These are phyloP conservation scores for Gypsophila paniculata DNA, from an alignment of 179 eudicot species.

Conservation along the genomic window DNA sequence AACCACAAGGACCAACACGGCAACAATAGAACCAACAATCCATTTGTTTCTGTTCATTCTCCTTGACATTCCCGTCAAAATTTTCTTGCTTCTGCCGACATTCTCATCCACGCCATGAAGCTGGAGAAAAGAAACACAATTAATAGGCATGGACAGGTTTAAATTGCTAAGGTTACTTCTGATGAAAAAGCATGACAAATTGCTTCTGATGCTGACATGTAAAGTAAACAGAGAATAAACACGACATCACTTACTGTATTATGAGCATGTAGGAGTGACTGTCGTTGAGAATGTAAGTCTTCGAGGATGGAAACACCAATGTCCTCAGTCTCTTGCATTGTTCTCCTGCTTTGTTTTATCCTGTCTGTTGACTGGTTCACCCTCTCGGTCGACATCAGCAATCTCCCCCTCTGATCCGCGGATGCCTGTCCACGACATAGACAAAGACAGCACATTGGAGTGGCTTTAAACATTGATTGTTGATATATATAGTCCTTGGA, in stretches of 20 bases:
- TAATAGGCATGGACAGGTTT: neutral
- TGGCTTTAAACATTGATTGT: neutral
- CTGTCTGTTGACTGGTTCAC: constrained; percentile 48
- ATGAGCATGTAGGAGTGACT: constrained; percentile 58
- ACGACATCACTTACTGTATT: constrained; percentile 36
- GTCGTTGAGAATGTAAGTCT: constrained; percentile 57
- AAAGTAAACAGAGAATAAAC: neutral
- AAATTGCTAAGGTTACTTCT: neutral
- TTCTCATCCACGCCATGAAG: constrained; percentile 68
- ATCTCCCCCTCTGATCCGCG: constrained; percentile 54
- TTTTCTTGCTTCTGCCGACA: constrained; percentile 50
- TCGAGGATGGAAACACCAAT: constrained; percentile 66
- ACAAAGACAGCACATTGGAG: neutral
- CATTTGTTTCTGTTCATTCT: constrained; percentile 57
- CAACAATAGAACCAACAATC: constrained; percentile 41
- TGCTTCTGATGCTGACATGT: neutral
- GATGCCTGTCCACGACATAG: constrained; percentile 36
- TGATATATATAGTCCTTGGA: neutral
- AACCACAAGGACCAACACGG: constrained; percentile 38
- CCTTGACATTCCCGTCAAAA: constrained; percentile 45
- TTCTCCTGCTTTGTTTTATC: constrained; percentile 49
- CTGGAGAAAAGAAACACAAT: constrained; percentile 26
- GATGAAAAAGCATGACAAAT: neutral
- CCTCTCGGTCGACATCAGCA: constrained; percentile 58
- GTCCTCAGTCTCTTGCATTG: constrained; percentile 61